phyloP scores from a whole-genome alignment of 441 rosid genomes.

The Corymbia calophylla region DNA sequence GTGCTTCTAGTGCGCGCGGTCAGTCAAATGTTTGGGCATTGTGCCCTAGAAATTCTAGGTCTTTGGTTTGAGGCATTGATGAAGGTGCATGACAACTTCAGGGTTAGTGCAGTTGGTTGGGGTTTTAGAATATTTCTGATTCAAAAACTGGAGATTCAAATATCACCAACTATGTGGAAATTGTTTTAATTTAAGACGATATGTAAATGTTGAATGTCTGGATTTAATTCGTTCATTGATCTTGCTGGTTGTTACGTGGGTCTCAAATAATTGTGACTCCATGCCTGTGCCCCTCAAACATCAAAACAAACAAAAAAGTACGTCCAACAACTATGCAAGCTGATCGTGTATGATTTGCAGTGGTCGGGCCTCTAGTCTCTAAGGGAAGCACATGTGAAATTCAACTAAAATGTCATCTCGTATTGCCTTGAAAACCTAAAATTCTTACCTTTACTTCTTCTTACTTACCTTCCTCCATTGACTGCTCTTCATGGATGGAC shows the following conservation, averaged over 20 bases:
- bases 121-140: too few species aligned
- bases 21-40: too few species aligned
- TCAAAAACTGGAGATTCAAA: too few species aligned
- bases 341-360: neutral
- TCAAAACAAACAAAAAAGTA: neutral
- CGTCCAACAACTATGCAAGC: neutral
- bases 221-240: too few species aligned
- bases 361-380: neutral
- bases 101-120: too few species aligned
- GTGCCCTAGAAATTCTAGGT: too few species aligned
- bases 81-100: too few species aligned
- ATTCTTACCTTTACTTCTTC: neutral
- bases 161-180: too few species aligned
- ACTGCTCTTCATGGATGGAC: neutral
- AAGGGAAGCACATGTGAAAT: neutral
- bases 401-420: neutral
- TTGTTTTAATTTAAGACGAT: neutral
- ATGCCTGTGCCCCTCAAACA: neutral
- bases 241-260: accelerated
- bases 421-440: neutral
- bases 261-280: neutral
- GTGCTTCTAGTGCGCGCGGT: too few species aligned
- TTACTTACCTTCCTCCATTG: neutral
- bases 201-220: neutral
- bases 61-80: too few species aligned